A percentile compares a stretch with the other conserved stretches of the same genome.
Conservation (phyloP, 2,329 filamentous ascomycete species). For the Blumeria hordei region DNA sequence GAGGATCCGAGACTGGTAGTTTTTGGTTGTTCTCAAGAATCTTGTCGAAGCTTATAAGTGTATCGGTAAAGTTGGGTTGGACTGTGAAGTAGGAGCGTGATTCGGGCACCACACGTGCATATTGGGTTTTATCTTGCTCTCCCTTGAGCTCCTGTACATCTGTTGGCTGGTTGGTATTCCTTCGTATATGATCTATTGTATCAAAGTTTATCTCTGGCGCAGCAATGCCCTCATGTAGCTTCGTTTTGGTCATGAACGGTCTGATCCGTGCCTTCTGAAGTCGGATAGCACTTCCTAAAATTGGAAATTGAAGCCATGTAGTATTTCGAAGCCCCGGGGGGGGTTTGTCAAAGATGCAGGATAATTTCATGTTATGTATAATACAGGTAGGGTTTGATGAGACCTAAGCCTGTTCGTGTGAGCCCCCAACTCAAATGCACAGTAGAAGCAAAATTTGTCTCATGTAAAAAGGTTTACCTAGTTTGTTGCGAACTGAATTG, state of each 20-base stretch:
- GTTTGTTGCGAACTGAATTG: too few relatives aligned
- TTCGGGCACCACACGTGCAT: conserved; percentile 54
- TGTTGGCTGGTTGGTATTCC: neutral
- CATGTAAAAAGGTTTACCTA: too few relatives aligned
- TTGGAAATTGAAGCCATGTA: too few relatives aligned
- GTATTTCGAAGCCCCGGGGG: too few relatives aligned
- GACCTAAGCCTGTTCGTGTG: too few relatives aligned
- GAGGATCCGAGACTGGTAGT: conserved; percentile 42
- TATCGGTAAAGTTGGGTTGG: conserved; percentile 65
- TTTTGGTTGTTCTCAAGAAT: conserved; percentile 48
- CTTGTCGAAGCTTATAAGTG: conserved; percentile 47
- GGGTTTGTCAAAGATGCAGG: too few relatives aligned
- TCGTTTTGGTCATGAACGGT: neutral
- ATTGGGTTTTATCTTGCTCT: conserved; percentile 10
- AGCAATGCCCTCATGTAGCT: conserved; percentile 17
- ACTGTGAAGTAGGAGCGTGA: conserved; percentile 92
- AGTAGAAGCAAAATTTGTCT: too few relatives aligned
- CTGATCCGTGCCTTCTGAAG: too few relatives aligned
- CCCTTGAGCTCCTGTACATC: neutral
- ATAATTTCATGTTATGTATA: too few relatives aligned
- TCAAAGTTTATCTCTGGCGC: conserved; percentile 21
- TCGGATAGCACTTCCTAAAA: too few relatives aligned
- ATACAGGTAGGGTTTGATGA: too few relatives aligned
- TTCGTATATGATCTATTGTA: neutral
- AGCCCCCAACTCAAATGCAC: too few relatives aligned